Conservation (phyloP, 768 basidiomycete genomes). For the Glaciozyma antarctica region DNA sequence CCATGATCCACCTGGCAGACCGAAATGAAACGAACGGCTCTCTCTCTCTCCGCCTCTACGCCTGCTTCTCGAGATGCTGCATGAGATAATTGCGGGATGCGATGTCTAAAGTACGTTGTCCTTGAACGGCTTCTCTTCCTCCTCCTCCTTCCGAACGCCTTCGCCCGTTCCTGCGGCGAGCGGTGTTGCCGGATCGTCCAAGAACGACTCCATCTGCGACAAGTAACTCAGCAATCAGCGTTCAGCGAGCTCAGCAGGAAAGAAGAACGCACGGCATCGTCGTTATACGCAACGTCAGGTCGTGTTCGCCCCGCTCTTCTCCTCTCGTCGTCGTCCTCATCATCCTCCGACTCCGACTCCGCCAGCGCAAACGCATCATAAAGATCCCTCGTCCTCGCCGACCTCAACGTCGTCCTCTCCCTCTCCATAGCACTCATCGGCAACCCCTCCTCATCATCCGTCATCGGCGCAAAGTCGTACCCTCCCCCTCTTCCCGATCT, state of each 20-base stretch:
- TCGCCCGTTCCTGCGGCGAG: neutral
- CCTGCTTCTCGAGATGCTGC: too few species aligned
- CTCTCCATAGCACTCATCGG: constrained; percentile 62
- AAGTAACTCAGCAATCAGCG: neutral
- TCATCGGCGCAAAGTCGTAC: constrained; percentile 32
- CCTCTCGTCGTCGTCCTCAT: constrained; percentile 11
- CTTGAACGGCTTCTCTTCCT: too few species aligned
- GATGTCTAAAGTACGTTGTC: too few species aligned
- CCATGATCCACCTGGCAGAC: neutral
- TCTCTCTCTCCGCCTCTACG: too few species aligned
- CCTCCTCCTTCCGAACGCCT: too few species aligned
- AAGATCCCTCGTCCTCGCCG: constrained; percentile 64
- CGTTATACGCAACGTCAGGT: neutral
- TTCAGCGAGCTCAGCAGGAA: neutral
- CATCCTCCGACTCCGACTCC: constrained; percentile 33
- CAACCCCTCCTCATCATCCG: constrained; percentile 57
- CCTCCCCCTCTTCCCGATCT: constrained; percentile 13
- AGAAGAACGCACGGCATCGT: neutral
- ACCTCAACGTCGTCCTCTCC: constrained; percentile 34
- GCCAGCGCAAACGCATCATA: constrained; percentile 71
- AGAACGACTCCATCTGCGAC: neutral
- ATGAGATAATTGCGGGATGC: too few species aligned
- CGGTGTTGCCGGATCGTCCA: neutral
- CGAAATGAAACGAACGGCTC: too few species aligned
- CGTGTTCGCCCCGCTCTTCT: neutral